phyloP scores from a whole-genome alignment of 495 filamentous ascomycete species.

The Neohortaea acidophila region DNA sequence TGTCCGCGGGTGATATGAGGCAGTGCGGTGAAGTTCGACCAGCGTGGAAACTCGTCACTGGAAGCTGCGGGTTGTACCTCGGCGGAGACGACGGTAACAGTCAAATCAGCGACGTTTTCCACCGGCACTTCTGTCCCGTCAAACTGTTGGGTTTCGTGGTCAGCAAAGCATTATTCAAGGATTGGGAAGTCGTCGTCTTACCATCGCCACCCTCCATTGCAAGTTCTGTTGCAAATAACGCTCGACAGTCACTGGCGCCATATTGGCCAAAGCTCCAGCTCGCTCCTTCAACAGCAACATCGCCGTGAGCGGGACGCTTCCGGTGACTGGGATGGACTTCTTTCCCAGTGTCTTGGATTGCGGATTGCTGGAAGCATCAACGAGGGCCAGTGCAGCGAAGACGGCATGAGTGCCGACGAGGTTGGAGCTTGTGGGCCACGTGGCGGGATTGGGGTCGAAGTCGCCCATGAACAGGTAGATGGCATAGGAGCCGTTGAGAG shows the following conservation, averaged over 20 bases:
- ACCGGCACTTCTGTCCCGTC: slow-evolving; percentile 20
- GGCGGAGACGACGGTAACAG: slow-evolving; percentile 25
- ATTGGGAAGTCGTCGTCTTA: slow-evolving; percentile 7
- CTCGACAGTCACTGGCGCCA: slow-evolving; percentile 30
- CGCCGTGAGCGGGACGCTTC: slow-evolving; percentile 42
- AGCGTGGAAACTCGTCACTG: slow-evolving; percentile 14
- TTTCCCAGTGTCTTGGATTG: neutral
- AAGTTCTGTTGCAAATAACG: slow-evolving; percentile 34
- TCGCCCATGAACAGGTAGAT: slow-evolving; percentile 47
- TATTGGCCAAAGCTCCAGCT: slow-evolving; percentile 26
- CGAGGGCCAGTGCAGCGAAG: slow-evolving; percentile 23
- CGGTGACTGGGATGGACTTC: slow-evolving; percentile 26
- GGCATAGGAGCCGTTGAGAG: slow-evolving; percentile 38
- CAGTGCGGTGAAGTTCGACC: slow-evolving; percentile 13
- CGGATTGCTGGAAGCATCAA: slow-evolving; percentile 1
- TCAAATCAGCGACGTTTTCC: slow-evolving; percentile 22
- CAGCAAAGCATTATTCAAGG: neutral
- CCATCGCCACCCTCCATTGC: slow-evolving; percentile 25
- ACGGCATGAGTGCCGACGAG: slow-evolving; percentile 42
- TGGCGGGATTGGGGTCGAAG: slow-evolving; percentile 28
- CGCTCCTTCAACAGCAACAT: slow-evolving; percentile 32
- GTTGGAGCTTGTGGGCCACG: slow-evolving; percentile 28
- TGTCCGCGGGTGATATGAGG: slow-evolving; percentile 10
- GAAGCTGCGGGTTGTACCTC: slow-evolving; percentile 16
- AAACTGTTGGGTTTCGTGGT: slow-evolving; percentile 12